A percentile compares a stretch with the other conserved stretches of the same genome.
Conservation (phyloP, 441 rosid genomes). For the Melastoma candidum region DNA sequence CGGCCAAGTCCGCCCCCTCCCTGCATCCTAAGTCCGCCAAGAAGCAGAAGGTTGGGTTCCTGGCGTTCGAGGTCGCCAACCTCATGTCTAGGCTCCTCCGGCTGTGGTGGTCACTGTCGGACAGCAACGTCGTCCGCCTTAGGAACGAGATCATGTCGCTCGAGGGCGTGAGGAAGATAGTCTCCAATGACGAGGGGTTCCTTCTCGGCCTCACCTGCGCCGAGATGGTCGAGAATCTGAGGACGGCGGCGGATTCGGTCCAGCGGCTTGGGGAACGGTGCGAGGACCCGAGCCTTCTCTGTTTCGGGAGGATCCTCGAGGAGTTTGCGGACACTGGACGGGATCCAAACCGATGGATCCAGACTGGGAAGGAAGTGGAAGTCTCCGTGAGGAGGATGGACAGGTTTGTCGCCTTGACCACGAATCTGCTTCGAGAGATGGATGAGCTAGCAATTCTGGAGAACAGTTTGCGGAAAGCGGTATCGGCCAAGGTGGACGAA, state of each 20-base stretch:
- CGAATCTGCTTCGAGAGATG: slow-evolving; percentile 60
- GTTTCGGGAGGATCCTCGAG: slow-evolving; percentile 43
- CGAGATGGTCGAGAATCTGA: slow-evolving; percentile 56
- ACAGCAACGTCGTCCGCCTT: slow-evolving; percentile 45
- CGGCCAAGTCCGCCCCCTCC: slow-evolving; percentile 25
- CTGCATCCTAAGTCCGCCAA: slow-evolving; percentile 3
- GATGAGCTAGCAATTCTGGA: slow-evolving; percentile 59
- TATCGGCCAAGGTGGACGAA: slow-evolving; percentile 21
- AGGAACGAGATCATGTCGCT: slow-evolving; percentile 59
- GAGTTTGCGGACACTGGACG: slow-evolving; percentile 63
- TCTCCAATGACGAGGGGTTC: slow-evolving; percentile 64
- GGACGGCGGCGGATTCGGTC: slow-evolving; percentile 42
- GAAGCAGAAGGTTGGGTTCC: slow-evolving; percentile 34
- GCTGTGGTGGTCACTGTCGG: slow-evolving; percentile 69
- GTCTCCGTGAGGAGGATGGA: slow-evolving; percentile 62
- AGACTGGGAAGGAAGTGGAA: slow-evolving; percentile 57
- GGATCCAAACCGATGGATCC: slow-evolving; percentile 53
- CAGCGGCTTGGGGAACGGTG: slow-evolving; percentile 51
- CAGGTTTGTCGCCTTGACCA: slow-evolving; percentile 53
- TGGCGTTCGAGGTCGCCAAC: slow-evolving; percentile 70
- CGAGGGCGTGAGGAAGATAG: slow-evolving; percentile 73
- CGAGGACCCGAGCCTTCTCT: slow-evolving; percentile 29
- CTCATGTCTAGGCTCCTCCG: slow-evolving; percentile 85
- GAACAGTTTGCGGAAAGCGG: slow-evolving; percentile 34
- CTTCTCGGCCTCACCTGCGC: slow-evolving; percentile 78